Conservation (phyloP, 2,329 filamentous ascomycete genomes). For the Apiospora malaysiana region DNA sequence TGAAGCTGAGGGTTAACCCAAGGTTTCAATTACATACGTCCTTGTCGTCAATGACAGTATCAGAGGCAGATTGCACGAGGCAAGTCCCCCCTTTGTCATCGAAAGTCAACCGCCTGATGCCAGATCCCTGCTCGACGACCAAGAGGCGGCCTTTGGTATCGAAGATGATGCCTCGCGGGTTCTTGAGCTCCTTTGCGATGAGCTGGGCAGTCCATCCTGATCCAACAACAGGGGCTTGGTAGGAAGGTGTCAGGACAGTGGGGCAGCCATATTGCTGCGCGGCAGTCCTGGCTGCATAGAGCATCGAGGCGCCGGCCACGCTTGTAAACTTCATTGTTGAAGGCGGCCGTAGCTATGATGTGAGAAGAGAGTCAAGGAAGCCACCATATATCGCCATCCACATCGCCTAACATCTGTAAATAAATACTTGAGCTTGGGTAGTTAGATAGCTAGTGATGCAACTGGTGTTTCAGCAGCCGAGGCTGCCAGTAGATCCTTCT, state of each 20-base stretch:
- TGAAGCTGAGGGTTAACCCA: not conserved
- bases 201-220: conserved; percentile 27
- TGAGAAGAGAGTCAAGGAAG: not conserved
- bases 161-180: conserved; percentile 42
- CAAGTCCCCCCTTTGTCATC: conserved; percentile 37
- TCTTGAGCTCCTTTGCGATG: conserved; percentile 31
- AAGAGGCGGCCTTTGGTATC: conserved; percentile 45
- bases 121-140: conserved; percentile 39
- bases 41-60: conserved; percentile 22
- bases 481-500: not conserved
- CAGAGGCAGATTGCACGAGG: conserved; percentile 35
- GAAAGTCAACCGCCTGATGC: conserved; percentile 42
- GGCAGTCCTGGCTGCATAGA: conserved; percentile 5
- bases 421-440: not conserved
- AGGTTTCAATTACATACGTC: conserved; percentile 20
- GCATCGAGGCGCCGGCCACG: not conserved
- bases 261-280: conserved; percentile 15
- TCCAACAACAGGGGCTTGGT: conserved; percentile 26
- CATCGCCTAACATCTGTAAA: not conserved
- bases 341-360: not conserved
- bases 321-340: conserved; percentile 20
- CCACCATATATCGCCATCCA: not conserved
- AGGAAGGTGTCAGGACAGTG: conserved; percentile 23
- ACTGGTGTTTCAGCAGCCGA: conserved; percentile 5
- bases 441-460: not conserved